Evolutionary conservation across 2,329 filamentous ascomycete genomes (phyloP), one percentile per base, ranked within the genome.

Genomic region (Bimuria novae-zelandiae): DNA sequence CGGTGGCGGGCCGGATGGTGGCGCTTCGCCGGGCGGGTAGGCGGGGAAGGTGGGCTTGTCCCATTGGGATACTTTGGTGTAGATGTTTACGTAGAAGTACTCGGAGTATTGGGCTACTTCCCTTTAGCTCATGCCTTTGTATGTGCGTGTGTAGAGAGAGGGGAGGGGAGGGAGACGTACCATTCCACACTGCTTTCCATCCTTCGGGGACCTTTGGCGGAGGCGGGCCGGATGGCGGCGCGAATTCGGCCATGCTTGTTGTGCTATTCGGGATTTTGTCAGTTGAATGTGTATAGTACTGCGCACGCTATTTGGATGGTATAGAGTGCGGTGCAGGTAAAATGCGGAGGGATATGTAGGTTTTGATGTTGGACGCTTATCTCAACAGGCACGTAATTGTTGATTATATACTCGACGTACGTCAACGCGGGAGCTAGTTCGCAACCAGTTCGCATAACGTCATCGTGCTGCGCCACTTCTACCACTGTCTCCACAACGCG

Each of bases 21-120:
- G 69, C 42, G 71, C 65, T 49, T 74, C 62, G 23, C 70, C 73
- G 7, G 80, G 74, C 14, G 82, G 80, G 60, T 84, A 82, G 47
- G 85, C 85, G 37, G 89, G 87, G 48, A 81, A 81, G 32, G 86
- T 90, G 16, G 92, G 92, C 62, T 85, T 88, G 4, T 96, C 89
- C 92, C 92, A 97, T 81, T 93, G 89, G 4, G 92, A 96, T 70
- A 89, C 82, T 68, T 94, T 94, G 60, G 92, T 96, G 74, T 87
- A 84, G 56, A 89, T 84, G 77, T 97, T 94, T 55, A 96, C 89
- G 77, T 89, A 97, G 83, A 94, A 96, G 87, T 90, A 96, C 82
- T 94, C 88, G 67, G 88, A 88, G 79, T 96, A 96, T 68, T 94
- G 86, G 0, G 89, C 85, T 69, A 50, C n/a, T n/a, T n/a, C n/a